phyloP scores from a whole-genome alignment of 2,329 filamentous ascomycete genomes.

The Furcasterigmium sp. region DNA sequence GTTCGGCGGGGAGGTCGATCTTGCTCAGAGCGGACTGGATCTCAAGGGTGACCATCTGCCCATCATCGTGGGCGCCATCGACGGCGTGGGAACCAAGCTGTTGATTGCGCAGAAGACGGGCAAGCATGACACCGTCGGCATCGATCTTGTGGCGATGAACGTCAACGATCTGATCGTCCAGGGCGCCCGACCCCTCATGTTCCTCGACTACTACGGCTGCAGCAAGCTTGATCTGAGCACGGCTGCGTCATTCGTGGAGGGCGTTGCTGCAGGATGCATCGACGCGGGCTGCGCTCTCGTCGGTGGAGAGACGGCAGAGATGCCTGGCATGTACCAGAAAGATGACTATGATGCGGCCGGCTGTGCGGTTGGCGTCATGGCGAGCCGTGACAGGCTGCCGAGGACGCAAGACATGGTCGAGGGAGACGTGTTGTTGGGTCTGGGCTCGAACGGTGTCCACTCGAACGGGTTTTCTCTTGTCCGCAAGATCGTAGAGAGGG shows the following conservation, averaged over 20 bases:
- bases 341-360: slow-evolving; percentile 93
- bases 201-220: slow-evolving; percentile 97
- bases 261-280: slow-evolving; percentile 82
- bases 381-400: slow-evolving; percentile 65
- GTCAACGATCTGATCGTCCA: slow-evolving; percentile 97
- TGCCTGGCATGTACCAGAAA: slow-evolving; percentile 88
- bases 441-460: slow-evolving; percentile 83
- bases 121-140: slow-evolving; percentile 91
- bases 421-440: slow-evolving; percentile 81
- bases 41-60: slow-evolving; percentile 50
- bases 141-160: slow-evolving; percentile 98
- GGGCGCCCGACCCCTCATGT: slow-evolving; percentile 90
- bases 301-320: slow-evolving; percentile 97
- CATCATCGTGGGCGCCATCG: slow-evolving; percentile 87
- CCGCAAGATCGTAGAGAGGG: slow-evolving; percentile 74
- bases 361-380: slow-evolving; percentile 80
- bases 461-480: slow-evolving; percentile 98
- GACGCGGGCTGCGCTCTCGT: slow-evolving; percentile 84
- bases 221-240: slow-evolving; percentile 75
- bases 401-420: slow-evolving; percentile 67
- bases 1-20: slow-evolving; percentile 83
- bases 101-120: slow-evolving; percentile 88
- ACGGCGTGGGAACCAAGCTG: slow-evolving; percentile 94
- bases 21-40: slow-evolving; percentile 55
- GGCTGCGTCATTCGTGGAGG: slow-evolving; percentile 82